Percentiles rank a stretch among this genome's conserved stretches.
Conservation (phyloP, 257 asterid species). For the Capsicum baccatum region DNA sequence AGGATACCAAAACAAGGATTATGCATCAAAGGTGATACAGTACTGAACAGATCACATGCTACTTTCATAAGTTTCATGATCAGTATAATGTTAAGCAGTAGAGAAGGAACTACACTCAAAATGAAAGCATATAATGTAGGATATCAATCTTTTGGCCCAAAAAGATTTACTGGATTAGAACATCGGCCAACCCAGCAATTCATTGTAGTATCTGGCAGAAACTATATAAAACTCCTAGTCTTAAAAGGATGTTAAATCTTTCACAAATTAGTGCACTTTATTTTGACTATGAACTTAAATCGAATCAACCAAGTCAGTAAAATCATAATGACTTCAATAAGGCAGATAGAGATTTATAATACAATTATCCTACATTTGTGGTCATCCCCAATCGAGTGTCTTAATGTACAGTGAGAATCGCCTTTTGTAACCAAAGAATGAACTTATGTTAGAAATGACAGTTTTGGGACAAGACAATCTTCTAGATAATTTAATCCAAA, state of each 20-base stretch:
- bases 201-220: neutral
- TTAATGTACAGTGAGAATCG: neutral
- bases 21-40: conserved; percentile 16
- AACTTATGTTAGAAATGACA: neutral
- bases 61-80: neutral
- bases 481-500: conserved; percentile 9
- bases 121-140: neutral
- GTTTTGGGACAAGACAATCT: neutral
- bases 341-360: neutral
- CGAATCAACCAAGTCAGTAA: conserved; percentile 3
- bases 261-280: conserved; percentile 19
- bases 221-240: neutral
- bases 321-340: neutral
- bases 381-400: neutral
- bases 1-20: conserved; percentile 9
- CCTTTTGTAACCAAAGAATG: conserved; percentile 1
- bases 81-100: neutral
- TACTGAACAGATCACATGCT: conserved; percentile 13
- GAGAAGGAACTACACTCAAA: neutral
- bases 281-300: conserved; percentile 6
- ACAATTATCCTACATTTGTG: neutral
- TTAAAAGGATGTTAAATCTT: neutral
- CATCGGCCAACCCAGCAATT: neutral
- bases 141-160: neutral
- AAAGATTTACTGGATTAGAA: neutral